Percentiles rank a stretch among this genome's conserved stretches.
phyloP scores from a whole-genome alignment of 2,329 filamentous ascomycete genomes.

The Colletotrichum eleusines region DNA sequence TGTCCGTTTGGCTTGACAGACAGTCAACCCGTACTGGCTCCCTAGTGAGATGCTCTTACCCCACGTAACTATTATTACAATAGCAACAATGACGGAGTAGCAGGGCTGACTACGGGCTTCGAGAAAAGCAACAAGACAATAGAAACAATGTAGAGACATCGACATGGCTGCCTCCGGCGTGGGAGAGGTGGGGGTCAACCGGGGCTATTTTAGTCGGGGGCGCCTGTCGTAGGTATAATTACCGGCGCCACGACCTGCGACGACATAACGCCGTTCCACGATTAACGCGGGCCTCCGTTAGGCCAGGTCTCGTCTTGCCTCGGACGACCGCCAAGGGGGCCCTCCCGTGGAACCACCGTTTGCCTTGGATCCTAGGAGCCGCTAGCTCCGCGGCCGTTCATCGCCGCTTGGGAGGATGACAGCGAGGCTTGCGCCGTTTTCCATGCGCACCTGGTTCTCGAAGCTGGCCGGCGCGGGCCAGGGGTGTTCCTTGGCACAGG shows the following conservation, averaged over 20 bases:
- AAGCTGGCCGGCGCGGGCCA: neutral
- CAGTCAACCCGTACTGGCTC: neutral
- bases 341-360: too few species aligned
- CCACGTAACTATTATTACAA: too few species aligned
- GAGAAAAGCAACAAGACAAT: too few species aligned
- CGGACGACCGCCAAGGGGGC: neutral
- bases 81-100: neutral
- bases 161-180: neutral
- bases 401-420: neutral
- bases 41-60: neutral
- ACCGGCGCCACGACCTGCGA: conserved; percentile 2
- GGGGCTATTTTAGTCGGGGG: neutral
- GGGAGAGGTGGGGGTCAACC: neutral
- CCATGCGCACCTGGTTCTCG: neutral
- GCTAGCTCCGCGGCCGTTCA: too few species aligned
- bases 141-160: neutral
- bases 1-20: neutral
- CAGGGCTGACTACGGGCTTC: neutral
- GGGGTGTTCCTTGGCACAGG: neutral
- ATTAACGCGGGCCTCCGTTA: too few species aligned
- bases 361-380: neutral
- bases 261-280: neutral
- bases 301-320: neutral
- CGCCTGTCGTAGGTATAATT: neutral
- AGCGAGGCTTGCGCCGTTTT: neutral